Base-by-base conservation (phyloP, 1,284 basidiomycete species). In the Pascua guehoae region DNA sequence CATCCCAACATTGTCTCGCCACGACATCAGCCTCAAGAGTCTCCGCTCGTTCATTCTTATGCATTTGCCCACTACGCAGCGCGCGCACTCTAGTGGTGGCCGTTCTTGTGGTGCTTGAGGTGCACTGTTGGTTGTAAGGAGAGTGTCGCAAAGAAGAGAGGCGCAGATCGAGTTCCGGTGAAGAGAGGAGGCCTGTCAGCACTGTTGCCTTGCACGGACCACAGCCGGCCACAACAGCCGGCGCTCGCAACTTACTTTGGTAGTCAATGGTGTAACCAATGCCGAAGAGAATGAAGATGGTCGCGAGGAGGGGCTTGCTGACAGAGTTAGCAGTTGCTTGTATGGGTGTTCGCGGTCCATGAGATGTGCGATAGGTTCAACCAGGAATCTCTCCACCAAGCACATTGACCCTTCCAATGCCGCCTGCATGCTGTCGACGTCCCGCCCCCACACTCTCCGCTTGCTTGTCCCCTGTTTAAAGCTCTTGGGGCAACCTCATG, bases 201-300 rank as follows among this genome's bases (percentile, higher is more conserved):
- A 42, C 8, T 10, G 39, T 3, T 4, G 46, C 14, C n/a, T 39
- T 49, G 32, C 41, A n/a, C 14, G 11, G 37, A 39, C 40, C 37
- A 11, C 39, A 42, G 15, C 12, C 18, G 18, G 42, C 4, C 51
- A 24, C 12, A 47, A 49, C 41, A 12, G 24, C 24, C 24, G 24
- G 24, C 24, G 24, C 24, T 32, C n/a, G 36, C 32, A 43, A 87
- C 89, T 76, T 78, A 91, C 89, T 90, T 80, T 92, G 86, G 79
- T 92, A 92, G 80, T 92, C 90, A 68, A 93, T 81, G 66, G 88
- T 88, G 79, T 94, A 96, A 52, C 91, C 89, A 66, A 95, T 79
- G 60, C 82, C 83, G 78, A 93, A 89, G 64, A 95, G 79, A 12
- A 41, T 50, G 62, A 86, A 79, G 69, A 96, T 87, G 64, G 86